A percentile compares a stretch with the other conserved stretches of the same genome.
These are phyloP conservation scores for Chlamydomonas incerta DNA, from an alignment of 139 green algal species.

Conservation along the genomic window DNA sequence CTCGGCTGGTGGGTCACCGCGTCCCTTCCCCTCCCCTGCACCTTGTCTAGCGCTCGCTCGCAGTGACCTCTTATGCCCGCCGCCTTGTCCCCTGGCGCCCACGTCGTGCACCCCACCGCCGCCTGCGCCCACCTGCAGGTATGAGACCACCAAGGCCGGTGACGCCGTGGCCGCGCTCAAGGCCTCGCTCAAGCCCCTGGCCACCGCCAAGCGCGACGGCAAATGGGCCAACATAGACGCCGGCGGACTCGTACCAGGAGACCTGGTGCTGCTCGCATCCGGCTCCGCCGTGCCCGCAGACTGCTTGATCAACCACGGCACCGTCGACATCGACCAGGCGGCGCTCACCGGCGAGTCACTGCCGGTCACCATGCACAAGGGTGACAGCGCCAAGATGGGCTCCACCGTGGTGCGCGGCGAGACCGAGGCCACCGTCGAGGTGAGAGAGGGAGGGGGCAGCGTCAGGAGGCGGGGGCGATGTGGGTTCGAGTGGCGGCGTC, in stretches of 20 bases:
- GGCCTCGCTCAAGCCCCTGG: conserved; percentile 84
- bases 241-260: conserved; percentile 77
- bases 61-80: too few species aligned
- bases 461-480: too few species aligned
- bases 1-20: conserved; percentile 72
- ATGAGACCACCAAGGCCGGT: conserved; percentile 75
- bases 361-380: conserved; percentile 80
- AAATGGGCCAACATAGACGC: conserved; percentile 79
- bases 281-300: conserved; percentile 84
- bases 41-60: too few species aligned
- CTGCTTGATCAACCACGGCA: conserved; percentile 73
- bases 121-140: background rate
- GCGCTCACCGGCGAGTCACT: conserved; percentile 91
- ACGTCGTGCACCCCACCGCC: background rate
- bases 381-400: conserved; percentile 88
- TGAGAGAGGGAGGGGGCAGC: background rate
- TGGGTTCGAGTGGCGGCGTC: too few species aligned
- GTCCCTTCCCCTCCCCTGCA: background rate
- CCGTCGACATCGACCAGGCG: conserved; percentile 84
- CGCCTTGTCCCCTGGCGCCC: too few species aligned
- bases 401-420: conserved; percentile 82
- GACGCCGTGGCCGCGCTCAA: conserved; percentile 89
- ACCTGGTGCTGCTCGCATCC: conserved; percentile 79
- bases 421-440: conserved; percentile 59
- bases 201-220: conserved; percentile 83